Percentiles rank a stretch among this genome's conserved stretches.
Evolutionary conservation across 2,329 filamentous ascomycete genomes (phyloP).

Genomic region (Penicillium sp.): DNA sequence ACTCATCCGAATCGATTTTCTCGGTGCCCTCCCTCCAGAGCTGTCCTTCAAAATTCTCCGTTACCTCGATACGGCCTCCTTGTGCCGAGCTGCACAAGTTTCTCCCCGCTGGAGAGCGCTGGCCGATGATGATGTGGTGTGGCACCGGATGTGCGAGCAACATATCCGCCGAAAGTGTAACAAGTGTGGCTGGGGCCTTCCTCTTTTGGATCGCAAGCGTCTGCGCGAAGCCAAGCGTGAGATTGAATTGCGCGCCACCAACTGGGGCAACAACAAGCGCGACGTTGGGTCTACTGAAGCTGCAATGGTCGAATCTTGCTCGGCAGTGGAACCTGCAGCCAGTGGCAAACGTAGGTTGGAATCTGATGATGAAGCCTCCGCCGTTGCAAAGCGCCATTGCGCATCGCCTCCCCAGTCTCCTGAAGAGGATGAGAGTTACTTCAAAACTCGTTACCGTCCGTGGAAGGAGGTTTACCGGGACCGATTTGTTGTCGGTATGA

Average conservation of each 20-base stretch:
- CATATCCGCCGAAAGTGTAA: slow-evolving; percentile 92
- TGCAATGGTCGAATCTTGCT: slow-evolving; percentile 19
- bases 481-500: slow-evolving; percentile 89
- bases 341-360: slow-evolving; percentile 31
- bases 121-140: slow-evolving; percentile 96
- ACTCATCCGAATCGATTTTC: slow-evolving; percentile 95
- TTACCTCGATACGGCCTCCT: slow-evolving; percentile 86
- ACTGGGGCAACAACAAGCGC: slow-evolving; percentile 55
- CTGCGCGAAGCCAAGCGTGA: slow-evolving; percentile 83
- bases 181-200: slow-evolving; percentile 93
- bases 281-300: slow-evolving; percentile 38
- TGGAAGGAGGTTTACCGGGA: slow-evolving; percentile 99
- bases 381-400: slow-evolving; percentile 34
- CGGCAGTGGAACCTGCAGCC: slow-evolving; percentile 10
- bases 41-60: slow-evolving; percentile 91
- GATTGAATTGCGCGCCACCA: slow-evolving; percentile 68
- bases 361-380: slow-evolving; percentile 26
- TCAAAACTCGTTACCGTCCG: slow-evolving; percentile 57
- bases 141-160: slow-evolving; percentile 98
- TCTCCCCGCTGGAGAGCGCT: slow-evolving; percentile 82
- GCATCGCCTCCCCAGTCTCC: slow-evolving; percentile 24
- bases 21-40: slow-evolving; percentile 83
- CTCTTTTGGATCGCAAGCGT: slow-evolving; percentile 82
- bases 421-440: slow-evolving; percentile 47
- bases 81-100: slow-evolving; percentile 95